phyloP scores from a whole-genome alignment of 306 rosid genomes.

The Glycine tomentella region DNA sequence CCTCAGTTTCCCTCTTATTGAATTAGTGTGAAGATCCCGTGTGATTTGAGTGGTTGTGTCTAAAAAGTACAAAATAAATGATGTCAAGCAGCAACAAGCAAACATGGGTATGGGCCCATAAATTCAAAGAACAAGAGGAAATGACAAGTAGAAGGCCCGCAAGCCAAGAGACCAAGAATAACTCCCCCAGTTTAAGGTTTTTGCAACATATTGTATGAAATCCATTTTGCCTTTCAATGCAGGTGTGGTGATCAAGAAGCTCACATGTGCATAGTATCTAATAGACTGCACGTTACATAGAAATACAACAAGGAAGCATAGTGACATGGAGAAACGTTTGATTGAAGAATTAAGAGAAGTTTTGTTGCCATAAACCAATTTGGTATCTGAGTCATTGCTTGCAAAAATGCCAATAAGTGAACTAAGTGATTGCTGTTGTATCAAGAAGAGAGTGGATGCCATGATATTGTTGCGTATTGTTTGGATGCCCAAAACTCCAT shows the following conservation, averaged over 20 bases:
- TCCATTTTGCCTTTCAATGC: constrained; percentile 62
- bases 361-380: constrained; percentile 74
- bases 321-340: constrained; percentile 74
- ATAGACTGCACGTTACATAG: constrained; percentile 90
- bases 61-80: constrained; percentile 78
- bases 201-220: constrained; percentile 66
- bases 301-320: constrained; percentile 89
- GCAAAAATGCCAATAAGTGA: constrained; percentile 87
- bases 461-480: constrained; percentile 93
- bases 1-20: constrained; percentile 43
- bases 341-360: constrained; percentile 58
- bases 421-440: constrained; percentile 90
- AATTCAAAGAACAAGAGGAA: constrained; percentile 91
- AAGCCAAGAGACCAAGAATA: constrained; percentile 87
- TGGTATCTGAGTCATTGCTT: constrained; percentile 57
- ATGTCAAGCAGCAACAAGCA: constrained; percentile 67
- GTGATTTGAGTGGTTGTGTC: constrained; percentile 85
- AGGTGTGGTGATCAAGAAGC: constrained; percentile 87
- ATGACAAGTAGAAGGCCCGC: constrained; percentile 81
- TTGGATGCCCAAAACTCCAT: constrained; percentile 83
- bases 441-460: constrained; percentile 88
- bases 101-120: constrained; percentile 95
- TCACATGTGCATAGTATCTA: constrained; percentile 89
- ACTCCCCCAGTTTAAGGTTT: constrained; percentile 82
- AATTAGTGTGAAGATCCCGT: constrained; percentile 68